Evolutionary conservation across 2,329 filamentous ascomycete species (phyloP).

Genomic region (Cercospora zeina): DNA sequence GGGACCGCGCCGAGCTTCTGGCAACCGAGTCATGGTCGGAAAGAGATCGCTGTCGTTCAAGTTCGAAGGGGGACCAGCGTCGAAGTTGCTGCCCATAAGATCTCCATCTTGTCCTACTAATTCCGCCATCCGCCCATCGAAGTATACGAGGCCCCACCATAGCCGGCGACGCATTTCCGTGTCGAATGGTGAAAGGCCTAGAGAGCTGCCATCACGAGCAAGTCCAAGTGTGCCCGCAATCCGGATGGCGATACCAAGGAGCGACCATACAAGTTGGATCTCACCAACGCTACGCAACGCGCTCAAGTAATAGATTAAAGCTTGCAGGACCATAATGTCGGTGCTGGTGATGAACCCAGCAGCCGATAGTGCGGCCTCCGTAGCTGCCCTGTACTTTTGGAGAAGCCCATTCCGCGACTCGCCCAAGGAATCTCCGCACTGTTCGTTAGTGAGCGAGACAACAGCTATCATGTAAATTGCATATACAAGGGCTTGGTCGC

Average conservation of each 20-base stretch:
- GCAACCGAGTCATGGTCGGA: constrained; percentile 46
- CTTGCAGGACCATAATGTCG: constrained; percentile 36
- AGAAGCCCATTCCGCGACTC: constrained; percentile 29
- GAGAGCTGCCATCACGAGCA: constrained; percentile 33
- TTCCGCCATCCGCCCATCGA: constrained; percentile 69
- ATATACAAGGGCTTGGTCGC: constrained; percentile 39
- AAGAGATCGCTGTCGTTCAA: constrained; percentile 55
- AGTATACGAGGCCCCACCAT: constrained; percentile 55
- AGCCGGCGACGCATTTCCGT: constrained; percentile 40
- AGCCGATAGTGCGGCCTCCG: constrained; percentile 33
- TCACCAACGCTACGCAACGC: constrained; percentile 32
- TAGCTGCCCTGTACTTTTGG: constrained; percentile 30
- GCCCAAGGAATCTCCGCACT: constrained; percentile 32
- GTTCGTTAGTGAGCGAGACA: constrained; percentile 37
- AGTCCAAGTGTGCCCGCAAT: constrained; percentile 49
- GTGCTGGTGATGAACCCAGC: constrained; percentile 37
- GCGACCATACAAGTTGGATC: constrained; percentile 31
- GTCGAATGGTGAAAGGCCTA: constrained; percentile 39
- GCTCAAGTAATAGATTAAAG: constrained; percentile 36
- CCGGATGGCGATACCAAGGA: constrained; percentile 44
- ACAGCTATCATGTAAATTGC: constrained; percentile 41
- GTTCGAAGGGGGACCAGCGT: constrained; percentile 49
- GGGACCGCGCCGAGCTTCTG: constrained; percentile 28
- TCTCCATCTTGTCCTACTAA: constrained; percentile 45
- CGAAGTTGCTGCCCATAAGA: constrained; percentile 32